Percentiles rank a stretch among this genome's conserved stretches.
phyloP scores from a whole-genome alignment of 2,329 filamentous ascomycete genomes.

The Aspergillus persii region DNA sequence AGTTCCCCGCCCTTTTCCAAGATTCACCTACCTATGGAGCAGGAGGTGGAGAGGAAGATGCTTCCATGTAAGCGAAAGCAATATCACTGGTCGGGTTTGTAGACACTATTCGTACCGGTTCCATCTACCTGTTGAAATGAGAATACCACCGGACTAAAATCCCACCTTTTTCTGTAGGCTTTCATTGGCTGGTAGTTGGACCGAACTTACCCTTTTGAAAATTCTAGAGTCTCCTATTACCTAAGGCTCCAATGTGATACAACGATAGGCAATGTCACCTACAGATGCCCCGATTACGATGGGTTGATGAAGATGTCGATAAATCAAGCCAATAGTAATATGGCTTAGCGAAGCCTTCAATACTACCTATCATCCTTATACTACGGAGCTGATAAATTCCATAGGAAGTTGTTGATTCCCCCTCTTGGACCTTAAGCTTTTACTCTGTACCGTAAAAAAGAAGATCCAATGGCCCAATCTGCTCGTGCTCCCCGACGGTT shows the following conservation, averaged over 20 bases:
- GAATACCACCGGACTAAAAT: not conserved
- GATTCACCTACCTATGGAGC: not conserved
- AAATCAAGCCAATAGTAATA: too few relatives aligned
- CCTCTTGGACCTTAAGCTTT: too few relatives aligned
- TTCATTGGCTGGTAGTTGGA: not conserved
- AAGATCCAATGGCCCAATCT: not conserved
- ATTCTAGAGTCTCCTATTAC: too few relatives aligned
- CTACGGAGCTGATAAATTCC: too few relatives aligned
- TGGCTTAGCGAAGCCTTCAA: too few relatives aligned
- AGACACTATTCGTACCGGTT: too few relatives aligned
- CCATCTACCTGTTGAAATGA: not conserved
- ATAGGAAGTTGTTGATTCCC: too few relatives aligned
- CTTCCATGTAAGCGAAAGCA: not conserved
- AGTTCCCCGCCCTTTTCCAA: not conserved
- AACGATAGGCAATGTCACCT: too few relatives aligned
- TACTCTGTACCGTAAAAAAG: not conserved
- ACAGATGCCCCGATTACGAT: too few relatives aligned
- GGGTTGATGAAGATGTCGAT: too few relatives aligned
- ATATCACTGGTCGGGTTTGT: not conserved
- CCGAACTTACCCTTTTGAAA: not conserved
- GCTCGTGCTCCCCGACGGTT: not conserved
- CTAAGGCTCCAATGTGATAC: too few relatives aligned
- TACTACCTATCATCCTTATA: too few relatives aligned
- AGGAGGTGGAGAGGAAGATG: not conserved
- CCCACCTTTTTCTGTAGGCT: not conserved